Percentiles rank a stretch among this genome's conserved stretches.
Evolutionary conservation across 257 asterid genomes (phyloP).

Genomic region (Solanum piurae): DNA sequence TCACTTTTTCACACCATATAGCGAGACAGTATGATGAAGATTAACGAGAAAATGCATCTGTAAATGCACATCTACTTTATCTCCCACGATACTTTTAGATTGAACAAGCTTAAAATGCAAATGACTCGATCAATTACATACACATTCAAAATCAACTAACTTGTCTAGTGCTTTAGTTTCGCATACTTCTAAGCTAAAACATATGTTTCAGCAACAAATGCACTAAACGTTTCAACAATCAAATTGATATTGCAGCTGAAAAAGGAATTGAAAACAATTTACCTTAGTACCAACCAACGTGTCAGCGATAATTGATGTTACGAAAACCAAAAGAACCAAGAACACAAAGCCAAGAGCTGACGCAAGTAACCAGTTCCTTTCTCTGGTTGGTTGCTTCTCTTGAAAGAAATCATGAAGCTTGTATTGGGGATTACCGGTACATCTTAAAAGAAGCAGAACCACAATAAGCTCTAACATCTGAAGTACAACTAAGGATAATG

Average conservation of each 20-base stretch:
- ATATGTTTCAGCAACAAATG: background rate
- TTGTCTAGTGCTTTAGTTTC: background rate
- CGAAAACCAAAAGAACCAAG: slow-evolving; percentile 44
- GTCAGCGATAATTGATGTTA: slow-evolving; percentile 45
- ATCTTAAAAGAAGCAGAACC: slow-evolving; percentile 45
- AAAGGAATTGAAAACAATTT: background rate
- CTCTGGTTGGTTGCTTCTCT: slow-evolving; percentile 17
- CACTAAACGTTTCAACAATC: background rate
- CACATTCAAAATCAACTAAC: background rate
- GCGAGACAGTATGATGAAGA: background rate
- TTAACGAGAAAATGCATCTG: background rate
- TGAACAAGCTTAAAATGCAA: background rate
- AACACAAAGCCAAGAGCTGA: slow-evolving; percentile 42
- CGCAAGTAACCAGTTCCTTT: slow-evolving; percentile 59
- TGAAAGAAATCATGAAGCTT: slow-evolving; percentile 42
- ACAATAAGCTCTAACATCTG: slow-evolving; percentile 52
- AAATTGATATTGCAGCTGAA: background rate
- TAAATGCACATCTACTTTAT: background rate
- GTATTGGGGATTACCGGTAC: slow-evolving; percentile 39
- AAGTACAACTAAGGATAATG: slow-evolving; percentile 37
- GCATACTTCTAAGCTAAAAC: background rate
- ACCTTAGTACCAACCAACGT: slow-evolving; percentile 48
- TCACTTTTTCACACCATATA: background rate
- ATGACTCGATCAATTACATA: background rate
- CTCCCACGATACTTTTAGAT: background rate